phyloP scores from a whole-genome alignment of 345 rosid genomes.

The Eutrema yunnanense region DNA sequence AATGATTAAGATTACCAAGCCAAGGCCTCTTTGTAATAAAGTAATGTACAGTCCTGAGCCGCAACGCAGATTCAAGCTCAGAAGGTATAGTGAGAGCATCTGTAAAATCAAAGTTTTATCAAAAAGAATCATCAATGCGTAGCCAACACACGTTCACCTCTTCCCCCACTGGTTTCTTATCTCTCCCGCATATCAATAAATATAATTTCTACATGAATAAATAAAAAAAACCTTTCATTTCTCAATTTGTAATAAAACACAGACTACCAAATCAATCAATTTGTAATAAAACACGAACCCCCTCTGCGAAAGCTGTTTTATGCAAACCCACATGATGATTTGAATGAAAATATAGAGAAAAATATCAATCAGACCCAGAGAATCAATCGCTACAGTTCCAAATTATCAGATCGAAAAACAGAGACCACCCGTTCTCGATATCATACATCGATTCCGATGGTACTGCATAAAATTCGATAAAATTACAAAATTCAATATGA shows the following conservation, averaged over 20 bases:
- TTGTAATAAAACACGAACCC: background rate
- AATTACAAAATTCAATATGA: background rate
- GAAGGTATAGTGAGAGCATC: conserved; percentile 55
- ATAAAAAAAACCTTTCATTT: background rate
- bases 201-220: background rate
- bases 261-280: background rate
- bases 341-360: background rate
- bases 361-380: background rate
- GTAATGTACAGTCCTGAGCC: conserved; percentile 62
- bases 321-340: background rate
- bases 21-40: conserved; percentile 76
- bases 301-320: background rate
- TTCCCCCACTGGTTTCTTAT: background rate
- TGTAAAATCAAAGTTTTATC: conserved; percentile 7
- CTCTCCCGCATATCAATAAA: background rate
- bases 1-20: conserved; percentile 57
- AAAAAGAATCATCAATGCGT: background rate
- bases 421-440: background rate
- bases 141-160: background rate
- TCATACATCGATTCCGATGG: background rate
- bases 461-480: background rate
- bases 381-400: background rate
- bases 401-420: background rate
- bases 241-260: background rate
- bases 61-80: conserved; percentile 81